These are phyloP conservation scores for Agastache rugosa DNA, from an alignment of 257 asterid species.

Conservation along the genomic window DNA sequence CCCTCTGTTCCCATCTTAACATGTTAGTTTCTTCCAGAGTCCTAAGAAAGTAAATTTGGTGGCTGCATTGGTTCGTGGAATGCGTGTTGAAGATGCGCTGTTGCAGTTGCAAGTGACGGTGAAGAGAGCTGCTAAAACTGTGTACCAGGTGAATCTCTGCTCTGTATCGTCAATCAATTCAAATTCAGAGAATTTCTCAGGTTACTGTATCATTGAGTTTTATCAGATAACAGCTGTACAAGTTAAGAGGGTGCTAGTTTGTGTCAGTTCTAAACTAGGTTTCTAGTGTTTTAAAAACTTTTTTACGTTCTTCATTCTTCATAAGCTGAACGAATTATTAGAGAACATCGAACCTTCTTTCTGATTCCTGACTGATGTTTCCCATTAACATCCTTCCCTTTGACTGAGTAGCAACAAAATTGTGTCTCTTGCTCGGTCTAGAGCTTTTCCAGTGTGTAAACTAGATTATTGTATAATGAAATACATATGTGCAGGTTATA, in stretches of 20 bases:
- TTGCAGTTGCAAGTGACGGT: constrained; percentile 91
- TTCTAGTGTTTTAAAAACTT: neutral
- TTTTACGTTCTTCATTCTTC: neutral
- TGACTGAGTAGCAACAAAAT: neutral
- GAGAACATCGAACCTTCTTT: neutral
- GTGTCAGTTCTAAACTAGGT: neutral
- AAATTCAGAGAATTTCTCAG: neutral
- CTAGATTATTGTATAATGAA: neutral
- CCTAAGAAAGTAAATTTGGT: constrained; percentile 95
- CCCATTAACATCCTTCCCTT: neutral
- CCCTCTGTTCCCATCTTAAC: neutral
- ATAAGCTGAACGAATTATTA: neutral
- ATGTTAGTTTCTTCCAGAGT: constrained; percentile 57
- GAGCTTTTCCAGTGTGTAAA: neutral
- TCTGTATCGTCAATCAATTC: constrained; percentile 2
- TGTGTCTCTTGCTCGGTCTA: neutral
- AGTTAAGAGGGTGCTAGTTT: neutral
- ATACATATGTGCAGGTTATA: constrained; percentile 62
- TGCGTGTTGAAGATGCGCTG: constrained; percentile 99
- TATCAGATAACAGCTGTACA: neutral
- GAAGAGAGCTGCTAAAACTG: constrained; percentile 95
- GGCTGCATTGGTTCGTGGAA: constrained; percentile 93
- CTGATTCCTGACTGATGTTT: neutral
- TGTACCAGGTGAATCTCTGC: constrained; percentile 71
- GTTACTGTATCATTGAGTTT: neutral